Evolutionary conservation across 2,329 filamentous ascomycete genomes (phyloP).

Genomic region (Neopestalotiopsis sp.): DNA sequence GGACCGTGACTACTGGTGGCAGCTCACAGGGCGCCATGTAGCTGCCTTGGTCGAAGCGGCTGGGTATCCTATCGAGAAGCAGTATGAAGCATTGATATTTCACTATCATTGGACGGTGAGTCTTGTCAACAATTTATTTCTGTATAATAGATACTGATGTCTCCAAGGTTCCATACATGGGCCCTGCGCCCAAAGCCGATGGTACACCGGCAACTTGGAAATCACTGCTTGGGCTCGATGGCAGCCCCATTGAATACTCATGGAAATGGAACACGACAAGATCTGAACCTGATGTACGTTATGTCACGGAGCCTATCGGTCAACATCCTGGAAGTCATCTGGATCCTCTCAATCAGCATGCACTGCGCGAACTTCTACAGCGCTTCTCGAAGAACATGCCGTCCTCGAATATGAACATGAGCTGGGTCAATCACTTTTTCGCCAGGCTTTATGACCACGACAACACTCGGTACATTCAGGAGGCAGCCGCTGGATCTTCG

Average conservation of each 20-base stretch:
- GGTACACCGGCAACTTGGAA: conserved; percentile 4
- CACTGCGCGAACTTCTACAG: not conserved
- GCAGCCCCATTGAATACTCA: conserved; percentile 22
- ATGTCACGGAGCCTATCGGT: conserved; percentile 21
- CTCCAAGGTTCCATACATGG: conserved; percentile 20
- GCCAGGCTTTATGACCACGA: not conserved
- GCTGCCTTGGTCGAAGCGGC: conserved; percentile 21
- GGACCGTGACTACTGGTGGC: not conserved
- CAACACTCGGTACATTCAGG: not conserved
- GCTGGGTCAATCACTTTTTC: not conserved
- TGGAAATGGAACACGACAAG: conserved; percentile 21
- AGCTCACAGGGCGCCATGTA: conserved; percentile 10
- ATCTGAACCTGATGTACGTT: conserved; percentile 16
- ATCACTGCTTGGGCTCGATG: conserved; percentile 16
- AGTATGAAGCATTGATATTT: conserved; percentile 21
- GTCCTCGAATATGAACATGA: not conserved
- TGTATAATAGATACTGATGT: no score
- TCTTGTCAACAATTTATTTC: not conserved
- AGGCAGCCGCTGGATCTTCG: not conserved
- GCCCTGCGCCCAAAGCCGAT: conserved; percentile 14
- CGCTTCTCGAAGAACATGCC: not conserved
- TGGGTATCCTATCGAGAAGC: conserved; percentile 18
- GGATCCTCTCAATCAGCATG: not conserved
- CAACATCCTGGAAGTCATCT: not conserved
- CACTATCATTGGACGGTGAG: conserved; percentile 21